Evolutionary conservation across 164 flowering plant genomes (phyloP), one percentile per base, ranked within the genome.

Genomic region (Kingdonia uniflora): DNA sequence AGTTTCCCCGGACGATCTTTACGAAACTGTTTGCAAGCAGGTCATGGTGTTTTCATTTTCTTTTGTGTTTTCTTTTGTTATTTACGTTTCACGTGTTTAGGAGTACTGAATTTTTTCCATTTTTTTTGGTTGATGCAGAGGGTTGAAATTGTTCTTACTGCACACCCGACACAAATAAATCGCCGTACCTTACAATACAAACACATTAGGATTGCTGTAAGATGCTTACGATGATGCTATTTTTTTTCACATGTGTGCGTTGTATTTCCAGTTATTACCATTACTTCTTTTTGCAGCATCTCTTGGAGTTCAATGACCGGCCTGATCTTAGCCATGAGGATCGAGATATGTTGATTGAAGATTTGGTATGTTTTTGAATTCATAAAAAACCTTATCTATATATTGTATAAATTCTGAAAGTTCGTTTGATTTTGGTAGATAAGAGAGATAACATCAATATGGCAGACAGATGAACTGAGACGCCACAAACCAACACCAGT

Each of bases 401-500:
- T 14, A 33, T 38, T 43, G 37, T 20, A 3, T 22, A 17, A 52
- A 2, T 53, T 11, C 21, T 38, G 22, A 47, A 6, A 21, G 0
- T 23, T 22, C 0, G 40, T 52, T 19, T 53, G 56, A 46, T 39
- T 56, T 59, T 65, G 68, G 41, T 69, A 90, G 97, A 81, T 84
- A 55, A 77, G 97, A 68, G 97, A 90, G 77, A 79, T 87, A 63
- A 80, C 85, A 51, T 71, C 95, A 33, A 69, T 87, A 65, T 90
- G 97, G 97, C 97, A 84, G 68, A 90, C 95, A 7, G 95, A 90
- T 79, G 97, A 90, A 65, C 76, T 90, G 33, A 84, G 97, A 68
- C 84, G 95, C 46, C 95, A 85, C 43, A 84, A 76, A 59, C 97
- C 97, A 54, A 82, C 97, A 33, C 95, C 95, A 29, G 97, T 87